These are phyloP conservation scores for Russula brevipes DNA, from an alignment of 768 basidiomycete genomes.

Conservation along the genomic window DNA sequence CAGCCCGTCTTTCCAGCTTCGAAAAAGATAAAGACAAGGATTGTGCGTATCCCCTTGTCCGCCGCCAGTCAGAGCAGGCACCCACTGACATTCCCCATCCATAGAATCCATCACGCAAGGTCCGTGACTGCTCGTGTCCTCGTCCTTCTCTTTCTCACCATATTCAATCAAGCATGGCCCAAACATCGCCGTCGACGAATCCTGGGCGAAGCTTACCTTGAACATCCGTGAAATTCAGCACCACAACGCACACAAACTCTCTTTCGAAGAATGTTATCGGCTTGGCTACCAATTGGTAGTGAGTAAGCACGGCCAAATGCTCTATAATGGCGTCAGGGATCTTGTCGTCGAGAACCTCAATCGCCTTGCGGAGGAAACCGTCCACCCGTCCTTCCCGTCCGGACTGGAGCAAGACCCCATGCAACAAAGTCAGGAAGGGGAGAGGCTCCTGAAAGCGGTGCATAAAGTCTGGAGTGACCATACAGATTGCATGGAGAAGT, in stretches of 20 bases:
- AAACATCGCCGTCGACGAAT: constrained; percentile 73
- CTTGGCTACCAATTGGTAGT: constrained; percentile 94
- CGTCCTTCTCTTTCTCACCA: background rate
- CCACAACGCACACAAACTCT: constrained; percentile 84
- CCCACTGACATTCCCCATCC: constrained; percentile 14
- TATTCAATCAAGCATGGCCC: constrained; percentile 53
- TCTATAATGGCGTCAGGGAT: constrained; percentile 79
- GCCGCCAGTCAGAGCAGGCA: constrained; percentile 21
- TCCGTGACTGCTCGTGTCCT: constrained; percentile 27
- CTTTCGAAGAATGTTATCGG: constrained; percentile 90
- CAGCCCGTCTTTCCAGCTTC: constrained; percentile 23
- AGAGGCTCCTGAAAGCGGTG: constrained; percentile 76
- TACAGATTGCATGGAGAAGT: constrained; percentile 76
- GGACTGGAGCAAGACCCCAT: constrained; percentile 60
- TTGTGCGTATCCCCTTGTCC: constrained; percentile 35
- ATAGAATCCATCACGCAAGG: constrained; percentile 47
- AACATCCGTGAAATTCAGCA: constrained; percentile 95
- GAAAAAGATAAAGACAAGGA: constrained; percentile 36
- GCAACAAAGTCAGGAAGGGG: constrained; percentile 78
- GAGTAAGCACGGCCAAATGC: constrained; percentile 71
- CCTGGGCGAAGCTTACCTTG: constrained; percentile 71
- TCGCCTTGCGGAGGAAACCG: constrained; percentile 63
- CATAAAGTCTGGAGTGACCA: constrained; percentile 93
- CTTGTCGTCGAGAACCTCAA: constrained; percentile 83
- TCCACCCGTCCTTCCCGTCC: constrained; percentile 80